These are phyloP conservation scores for Fraxinus sp. DNA, from an alignment of 305 asterid species.

Conservation along the genomic window DNA sequence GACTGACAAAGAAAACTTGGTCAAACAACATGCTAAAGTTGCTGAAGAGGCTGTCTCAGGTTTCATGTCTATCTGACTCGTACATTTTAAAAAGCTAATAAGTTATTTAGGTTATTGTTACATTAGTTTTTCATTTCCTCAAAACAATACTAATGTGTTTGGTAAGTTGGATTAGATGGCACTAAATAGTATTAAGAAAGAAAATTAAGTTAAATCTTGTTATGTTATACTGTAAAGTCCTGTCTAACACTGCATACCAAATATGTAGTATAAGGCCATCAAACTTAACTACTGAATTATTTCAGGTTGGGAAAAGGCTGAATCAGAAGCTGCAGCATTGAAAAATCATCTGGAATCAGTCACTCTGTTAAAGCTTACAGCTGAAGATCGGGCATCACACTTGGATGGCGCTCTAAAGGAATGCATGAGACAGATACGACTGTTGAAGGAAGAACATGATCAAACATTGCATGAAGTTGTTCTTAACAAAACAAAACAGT, in stretches of 20 bases:
- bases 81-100: neutral
- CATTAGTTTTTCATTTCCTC: neutral
- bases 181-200: neutral
- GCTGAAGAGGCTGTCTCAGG: constrained; percentile 99
- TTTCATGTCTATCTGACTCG: constrained; percentile 20
- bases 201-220: neutral
- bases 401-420: constrained; percentile 93
- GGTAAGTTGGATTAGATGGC: neutral
- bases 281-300: constrained; percentile 23
- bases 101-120: neutral
- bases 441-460: constrained; percentile 88
- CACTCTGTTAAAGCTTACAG: constrained; percentile 82
- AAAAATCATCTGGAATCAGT: constrained; percentile 88
- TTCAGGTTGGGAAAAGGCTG: constrained; percentile 99
- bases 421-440: constrained; percentile 89
- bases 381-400: constrained; percentile 88
- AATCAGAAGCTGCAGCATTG: constrained; percentile 84
- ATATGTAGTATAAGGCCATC: constrained; percentile 5
- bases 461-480: constrained; percentile 65
- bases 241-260: neutral
- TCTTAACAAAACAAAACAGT: constrained; percentile 61
- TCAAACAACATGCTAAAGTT: constrained; percentile 92
- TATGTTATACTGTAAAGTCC: neutral
- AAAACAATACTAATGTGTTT: neutral
- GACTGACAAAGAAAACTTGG: constrained; percentile 74